Evolutionary conservation across 140 eudicot genomes (phyloP).

Genomic region (Bidens hawaiensis): DNA sequence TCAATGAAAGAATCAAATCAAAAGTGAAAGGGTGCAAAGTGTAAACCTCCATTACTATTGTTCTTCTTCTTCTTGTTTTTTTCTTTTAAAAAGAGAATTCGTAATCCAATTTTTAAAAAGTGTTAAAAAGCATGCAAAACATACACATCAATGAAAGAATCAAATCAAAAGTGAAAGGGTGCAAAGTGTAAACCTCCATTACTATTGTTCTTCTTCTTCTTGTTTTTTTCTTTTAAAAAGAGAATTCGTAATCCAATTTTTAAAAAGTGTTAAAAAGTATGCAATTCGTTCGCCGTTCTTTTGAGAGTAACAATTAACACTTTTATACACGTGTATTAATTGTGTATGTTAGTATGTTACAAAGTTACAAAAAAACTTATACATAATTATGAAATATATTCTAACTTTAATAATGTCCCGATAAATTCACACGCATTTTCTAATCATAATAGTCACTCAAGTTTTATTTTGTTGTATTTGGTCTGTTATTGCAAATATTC

Average conservation of each 20-base stretch:
- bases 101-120: neutral
- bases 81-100: neutral
- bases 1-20: neutral
- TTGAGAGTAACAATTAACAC: too few relatives aligned
- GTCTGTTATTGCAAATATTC: too few relatives aligned
- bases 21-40: neutral
- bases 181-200: neutral
- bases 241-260: neutral
- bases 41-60: neutral
- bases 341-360: too few relatives aligned
- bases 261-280: neutral
- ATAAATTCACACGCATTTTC: too few relatives aligned
- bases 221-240: neutral
- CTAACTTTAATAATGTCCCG: too few relatives aligned
- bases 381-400: too few relatives aligned
- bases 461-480: too few relatives aligned
- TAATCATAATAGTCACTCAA: too few relatives aligned
- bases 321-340: too few relatives aligned
- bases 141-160: slow-evolving; percentile 1
- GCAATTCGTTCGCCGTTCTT: too few relatives aligned
- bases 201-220: neutral
- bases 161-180: neutral
- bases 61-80: neutral
- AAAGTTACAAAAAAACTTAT: too few relatives aligned
- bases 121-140: neutral